phyloP scores from a whole-genome alignment of 768 basidiomycete species.

The Lanmaoa rubissima region DNA sequence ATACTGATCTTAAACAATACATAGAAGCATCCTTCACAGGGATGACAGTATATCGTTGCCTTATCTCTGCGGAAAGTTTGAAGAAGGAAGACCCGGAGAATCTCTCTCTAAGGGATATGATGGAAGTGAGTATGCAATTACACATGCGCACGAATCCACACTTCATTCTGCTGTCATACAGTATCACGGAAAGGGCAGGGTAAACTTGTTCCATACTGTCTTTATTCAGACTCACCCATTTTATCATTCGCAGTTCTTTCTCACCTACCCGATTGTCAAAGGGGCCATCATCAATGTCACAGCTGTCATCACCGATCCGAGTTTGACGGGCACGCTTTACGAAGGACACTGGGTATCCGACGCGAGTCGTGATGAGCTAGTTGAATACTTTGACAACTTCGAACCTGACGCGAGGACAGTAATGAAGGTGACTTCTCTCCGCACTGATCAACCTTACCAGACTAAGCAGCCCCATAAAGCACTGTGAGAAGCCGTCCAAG shows the following conservation, averaged over 20 bases:
- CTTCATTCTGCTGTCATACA: constrained; percentile 9
- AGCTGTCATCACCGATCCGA: constrained; percentile 31
- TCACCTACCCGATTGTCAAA: constrained; percentile 37
- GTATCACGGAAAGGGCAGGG: constrained; percentile 15
- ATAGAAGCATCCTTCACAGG: constrained; percentile 41
- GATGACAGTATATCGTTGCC: constrained; percentile 36
- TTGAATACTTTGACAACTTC: constrained; percentile 31
- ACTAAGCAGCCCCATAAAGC: constrained; percentile 19
- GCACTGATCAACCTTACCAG: rapidly evolving
- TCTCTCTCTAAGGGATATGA: constrained; percentile 13
- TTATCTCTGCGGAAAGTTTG: constrained; percentile 35
- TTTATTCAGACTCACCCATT: neutral
- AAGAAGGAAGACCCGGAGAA: constrained; percentile 23
- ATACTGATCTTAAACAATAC: constrained; percentile 9
- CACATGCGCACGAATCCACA: neutral
- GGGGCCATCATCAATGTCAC: constrained; percentile 37
- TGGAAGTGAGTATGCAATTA: constrained; percentile 18
- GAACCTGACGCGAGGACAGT: constrained; percentile 35
- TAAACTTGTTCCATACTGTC: neutral
- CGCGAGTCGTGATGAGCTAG: constrained; percentile 31
- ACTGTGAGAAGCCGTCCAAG: constrained; percentile 35
- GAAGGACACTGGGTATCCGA: constrained; percentile 33
- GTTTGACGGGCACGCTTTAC: constrained; percentile 29
- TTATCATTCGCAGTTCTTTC: constrained; percentile 32
- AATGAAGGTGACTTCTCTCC: constrained; percentile 21